A percentile compares a stretch with the other conserved stretches of the same genome.
phyloP scores from a whole-genome alignment of 2,329 filamentous ascomycete genomes.

The Penicillium nordicum region DNA sequence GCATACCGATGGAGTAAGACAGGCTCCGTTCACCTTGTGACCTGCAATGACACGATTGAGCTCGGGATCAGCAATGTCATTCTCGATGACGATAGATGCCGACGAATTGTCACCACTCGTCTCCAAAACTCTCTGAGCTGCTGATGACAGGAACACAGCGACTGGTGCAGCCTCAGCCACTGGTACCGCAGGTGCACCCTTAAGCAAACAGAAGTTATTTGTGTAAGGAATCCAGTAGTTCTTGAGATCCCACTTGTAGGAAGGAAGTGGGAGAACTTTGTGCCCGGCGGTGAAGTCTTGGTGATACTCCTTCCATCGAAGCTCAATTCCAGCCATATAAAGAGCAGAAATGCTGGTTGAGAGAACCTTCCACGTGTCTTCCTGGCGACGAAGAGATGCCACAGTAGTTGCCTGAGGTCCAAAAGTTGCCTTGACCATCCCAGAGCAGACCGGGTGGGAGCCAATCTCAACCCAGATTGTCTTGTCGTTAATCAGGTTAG shows the following conservation, averaged over 20 bases:
- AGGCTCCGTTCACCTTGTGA: conserved; percentile 38
- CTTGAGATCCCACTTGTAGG: conserved; percentile 41
- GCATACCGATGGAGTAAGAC: conserved; percentile 33
- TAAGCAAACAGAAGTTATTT: conserved; percentile 35
- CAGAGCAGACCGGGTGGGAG: conserved; percentile 47
- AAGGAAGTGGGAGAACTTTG: conserved; percentile 35
- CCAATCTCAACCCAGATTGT: conserved; percentile 68
- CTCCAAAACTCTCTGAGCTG: conserved; percentile 33
- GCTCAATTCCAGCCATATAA: conserved; percentile 39
- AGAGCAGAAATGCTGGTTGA: conserved; percentile 35
- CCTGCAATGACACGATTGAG: conserved; percentile 36
- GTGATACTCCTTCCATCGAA: conserved; percentile 45
- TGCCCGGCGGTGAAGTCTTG: conserved; percentile 36
- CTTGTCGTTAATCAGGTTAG: conserved; percentile 59
- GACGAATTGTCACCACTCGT: conserved; percentile 22
- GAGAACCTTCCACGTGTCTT: conserved; percentile 44
- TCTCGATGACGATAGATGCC: conserved; percentile 35
- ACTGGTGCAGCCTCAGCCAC: conserved; percentile 15
- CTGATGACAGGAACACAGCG: conserved; percentile 27
- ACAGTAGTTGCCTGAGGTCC: conserved; percentile 54
- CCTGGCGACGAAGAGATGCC: conserved; percentile 42
- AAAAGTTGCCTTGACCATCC: conserved; percentile 55
- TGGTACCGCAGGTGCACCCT: conserved; percentile 29
- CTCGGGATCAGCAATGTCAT: conserved; percentile 34
- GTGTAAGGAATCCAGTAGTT: conserved; percentile 39